Evolutionary conservation across 2,329 filamentous ascomycete species (phyloP).

Genomic region (Stemphylium lycopersici): DNA sequence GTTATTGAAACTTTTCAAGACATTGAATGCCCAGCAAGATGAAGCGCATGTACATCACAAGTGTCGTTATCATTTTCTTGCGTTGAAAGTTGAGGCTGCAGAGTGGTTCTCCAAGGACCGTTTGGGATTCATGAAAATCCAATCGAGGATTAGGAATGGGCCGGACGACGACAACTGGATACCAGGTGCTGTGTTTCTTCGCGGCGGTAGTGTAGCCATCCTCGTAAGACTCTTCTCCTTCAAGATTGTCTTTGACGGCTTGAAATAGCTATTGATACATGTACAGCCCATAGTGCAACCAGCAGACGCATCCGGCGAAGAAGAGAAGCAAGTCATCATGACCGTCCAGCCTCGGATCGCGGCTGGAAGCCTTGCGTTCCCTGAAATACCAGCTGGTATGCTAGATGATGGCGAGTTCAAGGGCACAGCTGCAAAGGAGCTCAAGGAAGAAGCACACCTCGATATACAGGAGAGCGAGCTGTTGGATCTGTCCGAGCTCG

Average conservation of each 20-base stretch:
- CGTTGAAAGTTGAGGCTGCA: conserved; percentile 61
- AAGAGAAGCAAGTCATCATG: conserved; percentile 54
- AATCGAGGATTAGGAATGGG: conserved; percentile 57
- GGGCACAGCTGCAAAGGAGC: conserved; percentile 63
- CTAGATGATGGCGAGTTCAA: conserved; percentile 61
- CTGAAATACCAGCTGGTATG: conserved; percentile 67
- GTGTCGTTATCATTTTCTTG: conserved; percentile 58
- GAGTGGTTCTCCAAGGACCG: conserved; percentile 57
- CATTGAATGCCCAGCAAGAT: conserved; percentile 55
- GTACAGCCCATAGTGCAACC: conserved; percentile 61
- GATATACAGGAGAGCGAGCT: conserved; percentile 57
- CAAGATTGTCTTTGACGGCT: not conserved
- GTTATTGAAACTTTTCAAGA: conserved; percentile 58
- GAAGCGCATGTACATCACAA: conserved; percentile 58
- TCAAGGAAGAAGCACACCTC: conserved; percentile 64
- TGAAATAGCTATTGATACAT: not conserved
- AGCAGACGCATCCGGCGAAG: conserved; percentile 51
- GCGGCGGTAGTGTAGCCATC: conserved; percentile 65
- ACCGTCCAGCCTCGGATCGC: conserved; percentile 65
- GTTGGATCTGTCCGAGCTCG: conserved; percentile 61
- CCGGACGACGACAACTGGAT: conserved; percentile 44
- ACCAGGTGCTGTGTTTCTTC: conserved; percentile 63
- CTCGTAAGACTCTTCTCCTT: conserved; percentile 49
- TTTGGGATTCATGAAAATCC: conserved; percentile 64
- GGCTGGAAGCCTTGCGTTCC: conserved; percentile 60